These are phyloP conservation scores for Colletotrichum spinosum DNA, from an alignment of 2,329 filamentous ascomycete genomes.

Conservation along the genomic window DNA sequence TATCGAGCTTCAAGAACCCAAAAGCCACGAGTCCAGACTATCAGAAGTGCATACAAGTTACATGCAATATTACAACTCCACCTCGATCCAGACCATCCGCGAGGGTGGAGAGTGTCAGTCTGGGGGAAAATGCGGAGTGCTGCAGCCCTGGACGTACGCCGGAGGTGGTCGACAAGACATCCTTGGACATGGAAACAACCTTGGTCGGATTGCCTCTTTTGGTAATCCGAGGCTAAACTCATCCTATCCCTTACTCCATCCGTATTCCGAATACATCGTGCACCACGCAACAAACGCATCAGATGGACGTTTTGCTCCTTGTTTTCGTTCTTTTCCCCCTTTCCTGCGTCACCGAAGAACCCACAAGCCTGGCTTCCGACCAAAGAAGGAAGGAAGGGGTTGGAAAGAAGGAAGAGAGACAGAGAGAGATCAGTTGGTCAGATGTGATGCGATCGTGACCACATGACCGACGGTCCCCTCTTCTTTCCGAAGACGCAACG, in stretches of 20 bases:
- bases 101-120: constrained; percentile 12
- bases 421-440: constrained; percentile 2
- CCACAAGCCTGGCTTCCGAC: not conserved
- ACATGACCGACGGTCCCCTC: not conserved
- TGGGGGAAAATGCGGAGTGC: constrained; percentile 30
- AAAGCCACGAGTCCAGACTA: constrained; percentile 10
- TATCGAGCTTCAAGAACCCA: too few relatives aligned
- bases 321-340: constrained; percentile 22
- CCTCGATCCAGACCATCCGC: constrained; percentile 16
- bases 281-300: constrained; percentile 43
- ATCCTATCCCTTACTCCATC: constrained; percentile 39
- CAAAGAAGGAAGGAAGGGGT: too few relatives aligned
- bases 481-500: constrained; percentile 19
- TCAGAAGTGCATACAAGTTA: not conserved
- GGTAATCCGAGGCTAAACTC: constrained; percentile 32
- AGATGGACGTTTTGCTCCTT: not conserved
- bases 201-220: constrained; percentile 25
- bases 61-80: not conserved
- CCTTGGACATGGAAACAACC: not conserved
- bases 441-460: constrained; percentile 21
- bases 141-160: not conserved
- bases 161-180: too few relatives aligned
- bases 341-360: not conserved
- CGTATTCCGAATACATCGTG: not conserved
- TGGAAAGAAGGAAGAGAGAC: too few relatives aligned